Conservation (phyloP, 306 rosid genomes). For the Calophaca sinica region DNA sequence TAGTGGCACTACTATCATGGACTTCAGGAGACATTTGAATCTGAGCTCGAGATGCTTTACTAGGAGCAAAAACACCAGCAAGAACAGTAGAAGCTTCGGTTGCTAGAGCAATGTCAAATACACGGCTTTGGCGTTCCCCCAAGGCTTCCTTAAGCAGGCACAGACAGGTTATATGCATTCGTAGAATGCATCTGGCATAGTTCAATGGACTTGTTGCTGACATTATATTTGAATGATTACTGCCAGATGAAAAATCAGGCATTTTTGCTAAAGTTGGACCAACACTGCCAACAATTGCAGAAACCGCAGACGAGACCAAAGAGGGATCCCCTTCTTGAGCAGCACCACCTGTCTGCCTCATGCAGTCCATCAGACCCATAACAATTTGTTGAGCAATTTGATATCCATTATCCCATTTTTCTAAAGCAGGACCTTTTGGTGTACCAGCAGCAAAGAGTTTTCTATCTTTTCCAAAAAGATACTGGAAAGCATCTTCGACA, state of each 20-base stretch:
- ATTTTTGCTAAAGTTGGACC: constrained; percentile 70
- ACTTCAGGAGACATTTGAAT: constrained; percentile 80
- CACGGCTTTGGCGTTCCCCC: constrained; percentile 97
- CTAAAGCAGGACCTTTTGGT: constrained; percentile 69
- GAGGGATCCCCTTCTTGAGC: constrained; percentile 99
- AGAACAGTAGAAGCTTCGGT: constrained; percentile 85
- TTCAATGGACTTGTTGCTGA: constrained; percentile 63
- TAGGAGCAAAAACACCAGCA: constrained; percentile 75
- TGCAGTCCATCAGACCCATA: constrained; percentile 77
- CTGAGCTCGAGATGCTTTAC: constrained; percentile 85
- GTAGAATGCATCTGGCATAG: constrained; percentile 72
- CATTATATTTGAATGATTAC: constrained; percentile 54
- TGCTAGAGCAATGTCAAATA: constrained; percentile 96
- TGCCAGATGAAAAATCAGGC: constrained; percentile 70
- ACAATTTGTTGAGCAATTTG: constrained; percentile 82
- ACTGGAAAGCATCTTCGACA: constrained; percentile 69
- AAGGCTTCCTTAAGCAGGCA: constrained; percentile 95
- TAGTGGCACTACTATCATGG: constrained; percentile 62
- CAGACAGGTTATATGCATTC: constrained; percentile 78
- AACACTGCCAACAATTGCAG: constrained; percentile 81
- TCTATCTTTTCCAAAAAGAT: constrained; percentile 76
- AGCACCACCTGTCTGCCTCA: constrained; percentile 97
- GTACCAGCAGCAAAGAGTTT: constrained; percentile 64
- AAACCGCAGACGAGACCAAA: constrained; percentile 89
- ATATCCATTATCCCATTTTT: constrained; percentile 88